phyloP scores from a whole-genome alignment of 345 rosid species.

The Brassica rapa region DNA sequence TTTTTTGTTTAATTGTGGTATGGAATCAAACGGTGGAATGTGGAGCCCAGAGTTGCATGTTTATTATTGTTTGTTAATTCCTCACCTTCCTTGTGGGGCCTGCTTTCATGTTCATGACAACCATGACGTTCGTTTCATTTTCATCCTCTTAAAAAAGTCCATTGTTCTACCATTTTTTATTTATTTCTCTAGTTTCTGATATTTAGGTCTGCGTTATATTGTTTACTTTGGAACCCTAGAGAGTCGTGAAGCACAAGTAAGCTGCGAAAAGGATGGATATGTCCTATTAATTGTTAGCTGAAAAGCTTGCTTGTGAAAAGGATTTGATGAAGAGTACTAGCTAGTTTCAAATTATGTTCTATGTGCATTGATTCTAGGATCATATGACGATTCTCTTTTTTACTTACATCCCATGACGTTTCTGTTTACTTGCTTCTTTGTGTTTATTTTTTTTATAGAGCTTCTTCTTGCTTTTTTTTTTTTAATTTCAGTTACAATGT shows the following conservation, averaged over 20 bases:
- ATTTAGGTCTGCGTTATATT: neutral
- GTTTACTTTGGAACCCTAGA: neutral
- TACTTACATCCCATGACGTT: neutral
- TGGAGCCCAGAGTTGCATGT: conserved; percentile 16
- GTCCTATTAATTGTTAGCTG: neutral
- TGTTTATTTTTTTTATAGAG: too few relatives aligned
- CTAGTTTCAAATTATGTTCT: neutral
- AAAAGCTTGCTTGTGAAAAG: conserved; percentile 10
- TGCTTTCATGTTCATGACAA: conserved; percentile 5
- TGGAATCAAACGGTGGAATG: neutral
- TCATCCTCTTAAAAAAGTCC: conserved; percentile 2
- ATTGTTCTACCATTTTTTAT: neutral
- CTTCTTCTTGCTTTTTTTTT: too few relatives aligned
- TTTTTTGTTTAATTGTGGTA: neutral
- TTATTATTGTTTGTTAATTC: neutral
- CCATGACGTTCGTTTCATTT: conserved; percentile 6
- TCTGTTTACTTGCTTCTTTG: neutral
- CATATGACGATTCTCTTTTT: neutral
- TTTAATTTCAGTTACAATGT: too few relatives aligned
- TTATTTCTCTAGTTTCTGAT: neutral
- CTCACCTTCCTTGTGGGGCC: conserved; percentile 1
- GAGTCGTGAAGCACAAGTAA: conserved; percentile 3
- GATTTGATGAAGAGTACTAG: neutral
- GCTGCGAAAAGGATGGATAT: neutral
- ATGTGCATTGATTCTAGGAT: neutral